Evolutionary conservation across 208 protist species (phyloP), one percentile per base, ranked within the genome.

Genomic region (Trypanosoma scelopori): DNA sequence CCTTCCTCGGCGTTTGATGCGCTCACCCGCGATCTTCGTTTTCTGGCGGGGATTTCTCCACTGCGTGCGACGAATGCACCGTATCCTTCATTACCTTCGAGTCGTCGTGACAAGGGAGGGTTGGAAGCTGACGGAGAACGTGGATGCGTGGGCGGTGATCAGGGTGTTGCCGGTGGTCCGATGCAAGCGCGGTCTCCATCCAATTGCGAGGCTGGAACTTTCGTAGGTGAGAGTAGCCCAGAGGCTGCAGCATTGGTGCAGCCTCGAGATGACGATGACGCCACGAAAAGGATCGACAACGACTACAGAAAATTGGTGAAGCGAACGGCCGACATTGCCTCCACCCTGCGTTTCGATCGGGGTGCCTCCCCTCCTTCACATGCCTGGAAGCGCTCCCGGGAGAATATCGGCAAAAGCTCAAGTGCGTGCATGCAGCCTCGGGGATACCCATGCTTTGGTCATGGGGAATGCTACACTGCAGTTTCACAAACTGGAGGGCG

Each of bases 301-400:
- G 53, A 39, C 18, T 69, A 61, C 45, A 55, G 55, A 39, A 4
- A 55, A 5, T 46, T 69, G 53, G 30, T 69, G 9, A 39, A 41
- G 43, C 22, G 51, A 49, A 69, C 32, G 32, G 28, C 22, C 22
- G 23, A 39, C 23, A 61, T 59, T 48, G 37, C 52, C 23, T 59
- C 53, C 28, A 35, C 32, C 0, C 51, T 55, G 53, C 7, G 27
- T 42, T 61, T 52, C 46, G 55, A 55, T 18, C 5, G 15, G 32
- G 32, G 3, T 37, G 32, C 9, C 13, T 5, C 30, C 35, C 45
- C 59, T 32, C 47, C 59, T 37, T 25, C 18, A 49, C 27, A 43
- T 4, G 12, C 45, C 23, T 47, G 28, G n/a, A 65, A 65, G 47
- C 43, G 59, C 23, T 15, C 16, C 30, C 25, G 59, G 32, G 47